phyloP scores from a whole-genome alignment of 257 asterid species.

The Galeopsis tetrahit region DNA sequence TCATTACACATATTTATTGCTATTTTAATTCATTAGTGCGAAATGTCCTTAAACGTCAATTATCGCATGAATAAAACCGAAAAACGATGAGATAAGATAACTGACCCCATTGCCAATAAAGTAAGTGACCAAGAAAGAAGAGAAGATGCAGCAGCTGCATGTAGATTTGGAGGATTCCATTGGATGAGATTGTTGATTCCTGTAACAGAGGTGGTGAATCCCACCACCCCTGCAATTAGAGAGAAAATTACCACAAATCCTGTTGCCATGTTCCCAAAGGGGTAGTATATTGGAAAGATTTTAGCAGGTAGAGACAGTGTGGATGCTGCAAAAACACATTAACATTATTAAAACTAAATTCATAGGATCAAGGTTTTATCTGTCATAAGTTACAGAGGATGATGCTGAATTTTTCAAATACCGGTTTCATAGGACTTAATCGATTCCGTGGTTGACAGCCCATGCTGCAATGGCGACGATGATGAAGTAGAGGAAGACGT shows the following conservation, averaged over 20 bases:
- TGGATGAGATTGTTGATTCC: constrained; percentile 58
- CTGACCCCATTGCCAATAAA: constrained; percentile 80
- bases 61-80: too few species aligned
- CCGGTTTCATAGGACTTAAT: constrained; percentile 61
- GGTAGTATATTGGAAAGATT: constrained; percentile 78
- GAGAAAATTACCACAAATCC: constrained; percentile 77
- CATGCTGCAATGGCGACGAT: constrained; percentile 64
- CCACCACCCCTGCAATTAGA: constrained; percentile 84
- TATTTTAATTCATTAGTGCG: too few species aligned
- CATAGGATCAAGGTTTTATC: background rate
- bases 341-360: background rate
- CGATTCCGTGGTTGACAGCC: constrained; percentile 84
- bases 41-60: too few species aligned
- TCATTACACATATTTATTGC: too few species aligned
- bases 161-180: constrained; percentile 61
- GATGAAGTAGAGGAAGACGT: constrained; percentile 67
- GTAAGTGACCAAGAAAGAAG: constrained; percentile 69
- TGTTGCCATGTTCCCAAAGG: constrained; percentile 90
- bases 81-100: too few species aligned
- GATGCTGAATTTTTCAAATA: constrained; percentile 38
- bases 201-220: constrained; percentile 67
- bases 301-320: constrained; percentile 53
- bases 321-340: constrained; percentile 63
- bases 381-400: background rate
- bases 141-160: constrained; percentile 85